A percentile compares a stretch with the other conserved stretches of the same genome.
Conservation (phyloP, 495 filamentous ascomycete genomes). For the Cercophora sp. region DNA sequence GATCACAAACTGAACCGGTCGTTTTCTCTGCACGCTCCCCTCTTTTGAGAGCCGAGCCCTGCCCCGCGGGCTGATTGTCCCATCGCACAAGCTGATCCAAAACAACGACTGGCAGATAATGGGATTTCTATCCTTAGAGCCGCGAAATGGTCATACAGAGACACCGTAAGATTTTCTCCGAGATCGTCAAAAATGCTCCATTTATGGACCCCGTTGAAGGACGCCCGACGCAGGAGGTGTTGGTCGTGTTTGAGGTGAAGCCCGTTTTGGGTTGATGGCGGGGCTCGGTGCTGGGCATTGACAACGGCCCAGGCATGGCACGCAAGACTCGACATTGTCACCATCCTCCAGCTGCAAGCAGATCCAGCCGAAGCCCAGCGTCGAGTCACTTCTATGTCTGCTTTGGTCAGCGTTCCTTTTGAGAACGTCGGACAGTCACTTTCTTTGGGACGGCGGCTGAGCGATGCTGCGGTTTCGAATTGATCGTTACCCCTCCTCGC, state of each 20-base stretch:
- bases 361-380: background rate
- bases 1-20: too few species aligned
- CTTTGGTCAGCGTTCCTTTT: too few species aligned
- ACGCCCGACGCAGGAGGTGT: slow-evolving; percentile 1
- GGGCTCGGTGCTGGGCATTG: background rate
- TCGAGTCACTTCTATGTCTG: background rate
- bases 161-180: slow-evolving; percentile 1
- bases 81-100: too few species aligned
- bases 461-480: background rate
- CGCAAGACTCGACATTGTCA: background rate
- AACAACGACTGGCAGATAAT: background rate
- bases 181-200: too few species aligned
- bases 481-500: slow-evolving; percentile 7
- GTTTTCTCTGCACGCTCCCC: too few species aligned
- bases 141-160: background rate
- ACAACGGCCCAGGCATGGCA: background rate
- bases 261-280: background rate
- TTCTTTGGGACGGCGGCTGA: background rate
- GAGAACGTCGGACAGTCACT: background rate
- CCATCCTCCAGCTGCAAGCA: background rate
- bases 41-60: too few species aligned
- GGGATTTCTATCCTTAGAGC: background rate
- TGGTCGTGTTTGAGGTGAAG: background rate
- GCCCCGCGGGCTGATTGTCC: too few species aligned
- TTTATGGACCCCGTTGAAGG: background rate